Evolutionary conservation across 192 early-diverging fungal genomes (phyloP), one percentile per base, ranked within the genome.

Genomic region (Paraglomus brasilianum): DNA sequence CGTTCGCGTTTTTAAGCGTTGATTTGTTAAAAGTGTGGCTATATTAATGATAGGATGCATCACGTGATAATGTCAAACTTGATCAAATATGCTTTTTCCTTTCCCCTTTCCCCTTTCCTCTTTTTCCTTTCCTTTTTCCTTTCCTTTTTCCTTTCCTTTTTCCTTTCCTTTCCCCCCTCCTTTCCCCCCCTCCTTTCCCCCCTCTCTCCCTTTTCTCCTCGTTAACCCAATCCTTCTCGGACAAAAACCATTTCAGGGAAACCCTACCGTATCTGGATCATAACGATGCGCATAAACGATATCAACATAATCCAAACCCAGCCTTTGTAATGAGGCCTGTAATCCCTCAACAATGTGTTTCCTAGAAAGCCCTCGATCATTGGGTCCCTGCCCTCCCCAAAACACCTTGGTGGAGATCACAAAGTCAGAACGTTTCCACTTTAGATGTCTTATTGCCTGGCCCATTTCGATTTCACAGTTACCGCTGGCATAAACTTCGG

Each of bases 311-410:
- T 88, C 88, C 57, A 92, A 72, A 53, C 88, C 81, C 39, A 93
- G 77, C 11, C 93, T 83, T 52, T 85, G 85, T 39, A 92, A 78
- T 19, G 82, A 89, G 1, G 89, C 91, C 17, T 83, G 78, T 15
- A 86, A 79, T 19, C 93, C 93, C 60, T 94, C 91, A 66, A 93
- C 79, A 40, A 94, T 86, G 75, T 95, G 91, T 69, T 95, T 95
- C 57, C 91, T 81, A 1, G 91, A 92, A 22, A 95, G 78, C 5
- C 93, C 93, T 42, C 84, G 83, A 49, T 92, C 91, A 76, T 95
- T 95, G 40, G 85, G 86, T 0, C 89, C 88, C 40, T 87, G 86
- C 6, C 83, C 85, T 11, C 86, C 89, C 88, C 87, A 87, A 47
- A 87, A 89, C 36, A 89, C 72, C 75, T 94, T 94, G 51, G 93